These are phyloP conservation scores for Tetrapyrgos nigripes DNA, from an alignment of 1,284 basidiomycete genomes.

Conservation along the genomic window DNA sequence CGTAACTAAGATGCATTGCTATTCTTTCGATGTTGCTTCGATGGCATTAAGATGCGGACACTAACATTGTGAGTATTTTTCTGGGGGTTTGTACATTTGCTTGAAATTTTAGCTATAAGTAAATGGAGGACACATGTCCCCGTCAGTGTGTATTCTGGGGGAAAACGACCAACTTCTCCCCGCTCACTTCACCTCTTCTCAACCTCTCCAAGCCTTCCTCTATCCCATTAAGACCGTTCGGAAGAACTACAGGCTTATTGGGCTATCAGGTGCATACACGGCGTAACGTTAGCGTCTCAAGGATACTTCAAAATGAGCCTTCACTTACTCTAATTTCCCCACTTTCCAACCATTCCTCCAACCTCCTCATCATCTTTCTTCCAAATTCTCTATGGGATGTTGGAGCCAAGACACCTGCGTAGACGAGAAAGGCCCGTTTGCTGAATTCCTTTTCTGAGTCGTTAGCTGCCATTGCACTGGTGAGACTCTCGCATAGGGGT, in stretches of 20 bases:
- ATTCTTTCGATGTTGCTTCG: no score
- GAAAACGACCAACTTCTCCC: slow-evolving; percentile 2
- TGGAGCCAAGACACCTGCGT: not conserved
- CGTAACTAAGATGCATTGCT: no score
- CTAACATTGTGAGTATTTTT: no score
- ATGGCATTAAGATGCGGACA: no score
- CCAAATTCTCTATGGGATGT: slow-evolving; percentile 2
- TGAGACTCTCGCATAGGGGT: not conserved
- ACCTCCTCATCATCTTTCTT: slow-evolving; percentile 16
- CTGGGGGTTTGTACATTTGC: no score
- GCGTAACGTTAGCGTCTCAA: no score
- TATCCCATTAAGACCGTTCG: not conserved
- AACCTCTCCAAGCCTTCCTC: slow-evolving; percentile 5
- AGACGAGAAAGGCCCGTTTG: slow-evolving; percentile 1
- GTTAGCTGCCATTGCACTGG: no score
- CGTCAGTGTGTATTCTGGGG: slow-evolving; percentile 2
- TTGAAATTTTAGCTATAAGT: no score
- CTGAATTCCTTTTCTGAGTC: not conserved
- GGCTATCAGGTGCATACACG: not conserved
- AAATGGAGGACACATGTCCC: no score
- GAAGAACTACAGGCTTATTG: not conserved
- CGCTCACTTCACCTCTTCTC: not conserved
- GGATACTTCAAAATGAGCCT: no score
- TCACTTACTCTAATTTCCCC: slow-evolving; percentile 26
- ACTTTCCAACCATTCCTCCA: slow-evolving; percentile 18